Base-by-base conservation (phyloP, 1,284 basidiomycete genomes). In the Volvariella volvacea region DNA sequence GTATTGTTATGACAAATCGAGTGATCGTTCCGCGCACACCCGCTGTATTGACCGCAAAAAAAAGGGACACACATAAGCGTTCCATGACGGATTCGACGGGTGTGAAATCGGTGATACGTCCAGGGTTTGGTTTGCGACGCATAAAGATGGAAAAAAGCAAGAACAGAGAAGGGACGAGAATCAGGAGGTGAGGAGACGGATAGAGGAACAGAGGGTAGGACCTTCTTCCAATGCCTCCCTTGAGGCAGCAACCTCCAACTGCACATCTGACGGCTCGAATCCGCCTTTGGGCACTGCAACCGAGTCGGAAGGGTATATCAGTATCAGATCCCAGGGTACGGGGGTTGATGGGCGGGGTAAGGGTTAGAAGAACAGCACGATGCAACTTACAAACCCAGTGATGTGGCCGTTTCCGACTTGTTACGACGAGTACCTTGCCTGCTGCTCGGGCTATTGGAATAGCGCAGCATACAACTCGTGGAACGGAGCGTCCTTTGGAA, bases 221-320 rank as follows among this genome's bases (percentile, higher is more conserved):
- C 87, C 87, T 89, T 90, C 87, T 87, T 90, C 87, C 66, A 84
- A 73, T 68, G 87, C 87, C 80, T 90, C 87, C 64, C 88, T 78
- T 59, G 79, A 83, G 67, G 88, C 88, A 63, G 87, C 88, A 67
- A 78, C 80, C 73, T 88, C 85, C 58, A 90, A 68, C 64, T 71
- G 73, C 56, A 73, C 78, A 75, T 90, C 87, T 49, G 80, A 73
- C 54, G 78, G 70, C 67, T 90, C 87, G 82, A 82, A 90, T 57
- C 87, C 87, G 66, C 87, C 87, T 70, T 90, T 90, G 20, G 87
- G 87, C 59, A 90, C 88, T 90, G 39, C 37, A 41, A 43, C 44
- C 6, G 33, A 40, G 25, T 39, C 42, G 36, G 43, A 40, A 41
- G 33, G 14, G n/a, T n/a, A 40, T 47, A 43, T 30, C 32, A 40